A percentile compares a stretch with the other conserved stretches of the same genome.
Evolutionary conservation across 371 early-diverging fungal genomes (phyloP).

Genomic region (Mucor mucedo): DNA sequence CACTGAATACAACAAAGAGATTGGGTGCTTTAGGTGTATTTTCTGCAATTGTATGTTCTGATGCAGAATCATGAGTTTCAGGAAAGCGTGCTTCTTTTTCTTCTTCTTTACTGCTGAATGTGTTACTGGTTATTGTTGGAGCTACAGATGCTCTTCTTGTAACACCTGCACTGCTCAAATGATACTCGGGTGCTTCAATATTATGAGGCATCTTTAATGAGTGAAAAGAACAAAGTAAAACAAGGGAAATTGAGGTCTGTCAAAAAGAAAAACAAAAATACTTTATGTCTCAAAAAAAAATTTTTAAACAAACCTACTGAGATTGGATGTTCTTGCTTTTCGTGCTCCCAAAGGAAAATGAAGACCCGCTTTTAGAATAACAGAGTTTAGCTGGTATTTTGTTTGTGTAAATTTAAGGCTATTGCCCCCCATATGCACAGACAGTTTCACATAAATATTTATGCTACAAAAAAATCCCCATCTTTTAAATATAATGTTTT

Average conservation of each 20-base stretch:
- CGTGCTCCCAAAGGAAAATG: not conserved
- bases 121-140: slow-evolving; percentile 3
- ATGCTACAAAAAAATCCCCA: too few relatives aligned
- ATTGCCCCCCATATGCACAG: too few relatives aligned
- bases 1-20: slow-evolving; percentile 20
- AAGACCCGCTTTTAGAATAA: not conserved
- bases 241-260: too few relatives aligned
- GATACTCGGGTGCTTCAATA: too few relatives aligned
- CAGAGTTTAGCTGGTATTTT: too few relatives aligned
- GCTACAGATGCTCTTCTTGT: slow-evolving; percentile 10
- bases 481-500: too few relatives aligned
- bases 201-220: not conserved
- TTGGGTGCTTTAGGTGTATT: slow-evolving; percentile 5
- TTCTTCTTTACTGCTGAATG: not conserved
- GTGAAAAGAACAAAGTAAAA: too few relatives aligned
- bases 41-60: slow-evolving; percentile 3
- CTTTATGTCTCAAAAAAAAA: slow-evolving; percentile 5
- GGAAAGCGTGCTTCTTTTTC: not conserved
- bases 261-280: not conserved
- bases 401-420: too few relatives aligned
- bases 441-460: too few relatives aligned
- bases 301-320: not conserved
- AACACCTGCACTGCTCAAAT: not conserved
- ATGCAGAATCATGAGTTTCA: not conserved
- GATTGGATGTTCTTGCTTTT: not conserved